Conservation (phyloP, 2,329 filamentous ascomycete genomes). For the Cyphellophora attinorum region DNA sequence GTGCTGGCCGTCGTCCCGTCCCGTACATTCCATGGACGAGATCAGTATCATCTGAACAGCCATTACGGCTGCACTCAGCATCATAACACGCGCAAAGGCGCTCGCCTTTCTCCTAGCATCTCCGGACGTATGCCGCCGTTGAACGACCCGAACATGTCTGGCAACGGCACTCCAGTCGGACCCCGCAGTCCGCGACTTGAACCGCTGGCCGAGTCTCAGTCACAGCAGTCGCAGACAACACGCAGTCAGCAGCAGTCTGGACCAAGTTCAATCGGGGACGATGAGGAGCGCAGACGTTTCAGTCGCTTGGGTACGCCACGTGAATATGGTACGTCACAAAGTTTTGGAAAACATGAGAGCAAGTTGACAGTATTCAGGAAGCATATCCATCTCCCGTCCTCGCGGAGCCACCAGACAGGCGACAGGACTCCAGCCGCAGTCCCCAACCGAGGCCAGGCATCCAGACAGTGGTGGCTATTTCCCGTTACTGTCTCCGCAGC, state of each 20-base stretch:
- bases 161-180: constrained; percentile 7
- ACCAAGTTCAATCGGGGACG: neutral
- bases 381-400: neutral
- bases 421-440: no score
- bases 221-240: no score
- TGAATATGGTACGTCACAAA: constrained; percentile 1
- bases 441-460: neutral
- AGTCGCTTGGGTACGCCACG: neutral
- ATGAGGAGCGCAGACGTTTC: neutral
- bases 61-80: neutral
- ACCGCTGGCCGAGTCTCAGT: constrained; percentile 5
- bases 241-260: constrained; percentile 1
- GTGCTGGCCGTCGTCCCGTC: no score
- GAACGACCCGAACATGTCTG: constrained; percentile 9
- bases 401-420: neutral
- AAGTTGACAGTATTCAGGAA: neutral
- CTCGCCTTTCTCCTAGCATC: neutral
- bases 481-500: constrained; percentile 28
- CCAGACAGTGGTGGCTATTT: constrained; percentile 18
- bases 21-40: no score
- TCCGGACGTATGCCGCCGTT: neutral
- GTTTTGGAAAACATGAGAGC: neutral
- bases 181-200: constrained; percentile 5
- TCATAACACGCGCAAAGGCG: neutral
- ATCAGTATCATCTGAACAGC: neutral